Conservation (phyloP, 2,329 filamentous ascomycete genomes). For the Colletotrichum brevisporum region DNA sequence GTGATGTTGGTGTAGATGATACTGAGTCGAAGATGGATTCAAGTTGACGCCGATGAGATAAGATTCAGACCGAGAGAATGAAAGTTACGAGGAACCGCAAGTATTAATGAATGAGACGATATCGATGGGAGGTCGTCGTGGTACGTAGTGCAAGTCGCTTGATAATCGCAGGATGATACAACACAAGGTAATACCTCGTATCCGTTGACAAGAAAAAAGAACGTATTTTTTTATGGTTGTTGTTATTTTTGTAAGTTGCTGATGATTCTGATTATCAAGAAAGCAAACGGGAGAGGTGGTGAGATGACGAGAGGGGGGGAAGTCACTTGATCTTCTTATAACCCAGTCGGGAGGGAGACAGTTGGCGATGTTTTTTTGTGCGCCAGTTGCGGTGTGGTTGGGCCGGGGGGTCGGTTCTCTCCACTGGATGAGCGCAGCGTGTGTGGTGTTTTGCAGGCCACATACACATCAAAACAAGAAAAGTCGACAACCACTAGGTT, state of each 20-base stretch:
- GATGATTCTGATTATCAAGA: slow-evolving; percentile 14
- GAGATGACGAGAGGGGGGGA: slow-evolving; percentile 5
- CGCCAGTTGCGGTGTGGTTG: slow-evolving; percentile 23
- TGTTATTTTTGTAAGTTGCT: slow-evolving; percentile 7
- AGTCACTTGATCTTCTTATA: slow-evolving; percentile 40
- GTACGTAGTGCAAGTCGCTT: background rate
- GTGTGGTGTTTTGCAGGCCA: slow-evolving; percentile 30
- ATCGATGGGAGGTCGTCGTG: background rate
- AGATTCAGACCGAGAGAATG: background rate
- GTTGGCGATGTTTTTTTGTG: slow-evolving; percentile 39
- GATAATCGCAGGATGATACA: background rate
- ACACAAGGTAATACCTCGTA: background rate
- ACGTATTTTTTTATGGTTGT: slow-evolving; percentile 8
- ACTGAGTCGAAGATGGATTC: background rate
- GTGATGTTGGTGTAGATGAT: background rate
- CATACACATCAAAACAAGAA: slow-evolving; percentile 25
- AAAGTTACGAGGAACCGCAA: background rate
- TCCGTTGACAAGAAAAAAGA: slow-evolving; percentile 15
- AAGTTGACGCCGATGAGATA: background rate
- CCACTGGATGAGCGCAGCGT: slow-evolving; percentile 34
- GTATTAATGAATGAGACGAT: slow-evolving; percentile 24
- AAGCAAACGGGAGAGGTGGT: background rate
- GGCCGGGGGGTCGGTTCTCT: slow-evolving; percentile 2
- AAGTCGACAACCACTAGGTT: slow-evolving; percentile 28
- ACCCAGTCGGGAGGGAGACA: slow-evolving; percentile 14